These are phyloP conservation scores for Phytopythium sindhum DNA, from an alignment of 352 stramenopile genomes.

Conservation along the genomic window DNA sequence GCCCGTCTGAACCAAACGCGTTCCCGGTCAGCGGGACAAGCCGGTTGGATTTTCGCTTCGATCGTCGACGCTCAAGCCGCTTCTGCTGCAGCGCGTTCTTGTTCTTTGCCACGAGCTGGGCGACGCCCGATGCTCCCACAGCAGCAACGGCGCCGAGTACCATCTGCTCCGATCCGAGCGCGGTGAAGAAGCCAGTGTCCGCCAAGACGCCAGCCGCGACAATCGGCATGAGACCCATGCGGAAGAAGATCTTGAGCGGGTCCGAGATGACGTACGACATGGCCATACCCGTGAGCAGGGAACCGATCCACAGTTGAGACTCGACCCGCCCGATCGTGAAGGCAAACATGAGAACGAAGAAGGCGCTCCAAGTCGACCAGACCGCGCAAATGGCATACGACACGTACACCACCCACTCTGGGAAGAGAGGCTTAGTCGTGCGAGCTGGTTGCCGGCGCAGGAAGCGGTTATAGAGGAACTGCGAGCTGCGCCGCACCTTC, in stretches of 20 bases:
- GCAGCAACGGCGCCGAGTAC: conserved; percentile 39
- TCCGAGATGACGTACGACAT: conserved; percentile 65
- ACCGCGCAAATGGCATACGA: conserved; percentile 55
- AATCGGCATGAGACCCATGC: conserved; percentile 67
- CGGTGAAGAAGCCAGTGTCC: conserved; percentile 52
- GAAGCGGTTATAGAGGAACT: conserved; percentile 73
- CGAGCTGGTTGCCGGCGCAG: conserved; percentile 48
- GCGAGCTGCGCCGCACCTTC: conserved; percentile 58
- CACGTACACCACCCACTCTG: conserved; percentile 70
- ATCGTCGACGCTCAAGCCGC: background rate
- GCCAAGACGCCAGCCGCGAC: conserved; percentile 48
- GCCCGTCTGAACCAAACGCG: background rate
- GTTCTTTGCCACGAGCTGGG: conserved; percentile 42
- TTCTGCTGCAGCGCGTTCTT: conserved; percentile 13
- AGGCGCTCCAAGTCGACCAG: conserved; percentile 56
- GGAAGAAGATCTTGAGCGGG: conserved; percentile 67
- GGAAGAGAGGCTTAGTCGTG: conserved; percentile 54
- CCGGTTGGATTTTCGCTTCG: conserved; percentile 17
- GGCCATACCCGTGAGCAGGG: conserved; percentile 43
- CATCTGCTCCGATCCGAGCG: conserved; percentile 43
- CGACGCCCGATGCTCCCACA: conserved; percentile 41
- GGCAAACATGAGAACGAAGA: conserved; percentile 71
- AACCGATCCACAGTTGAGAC: conserved; percentile 61
- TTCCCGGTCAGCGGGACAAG: conserved; percentile 25
- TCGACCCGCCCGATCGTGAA: conserved; percentile 60